phyloP scores from a whole-genome alignment of 495 filamentous ascomycete genomes.

The Neurospora sp. region DNA sequence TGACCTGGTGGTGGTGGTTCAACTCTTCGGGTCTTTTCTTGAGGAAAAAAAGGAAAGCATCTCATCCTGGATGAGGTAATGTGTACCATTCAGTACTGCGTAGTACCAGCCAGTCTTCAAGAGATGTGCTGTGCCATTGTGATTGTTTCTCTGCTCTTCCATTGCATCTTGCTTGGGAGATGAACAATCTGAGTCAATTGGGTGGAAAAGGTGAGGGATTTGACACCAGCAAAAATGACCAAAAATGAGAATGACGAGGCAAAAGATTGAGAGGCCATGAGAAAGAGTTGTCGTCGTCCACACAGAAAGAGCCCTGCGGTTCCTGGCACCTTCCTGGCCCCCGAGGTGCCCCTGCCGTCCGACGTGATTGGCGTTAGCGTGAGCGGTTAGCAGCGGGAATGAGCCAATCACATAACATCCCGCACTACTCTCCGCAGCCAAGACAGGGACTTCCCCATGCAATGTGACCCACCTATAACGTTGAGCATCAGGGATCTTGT shows the following conservation, averaged over 20 bases:
- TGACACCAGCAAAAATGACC: not conserved
- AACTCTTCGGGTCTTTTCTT: not conserved
- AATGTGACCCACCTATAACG: not conserved
- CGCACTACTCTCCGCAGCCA: constrained; percentile 12
- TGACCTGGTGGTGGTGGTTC: not conserved
- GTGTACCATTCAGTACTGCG: not conserved
- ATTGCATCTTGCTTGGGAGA: not conserved
- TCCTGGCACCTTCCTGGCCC: not conserved
- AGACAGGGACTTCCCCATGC: constrained; percentile 6
- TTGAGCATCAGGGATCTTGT: constrained; percentile 9
- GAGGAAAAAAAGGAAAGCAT: not conserved
- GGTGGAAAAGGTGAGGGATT: not conserved
- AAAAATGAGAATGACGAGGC: not conserved
- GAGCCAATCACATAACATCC: constrained; percentile 26
- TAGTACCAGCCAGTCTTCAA: not conserved
- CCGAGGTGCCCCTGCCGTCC: constrained; percentile 7
- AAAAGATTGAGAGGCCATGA: not conserved
- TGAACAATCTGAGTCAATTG: not conserved
- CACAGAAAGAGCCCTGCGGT: not conserved
- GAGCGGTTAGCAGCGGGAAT: constrained; percentile 29
- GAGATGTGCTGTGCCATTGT: not conserved
- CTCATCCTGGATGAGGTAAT: not conserved
- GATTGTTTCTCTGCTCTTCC: not conserved
- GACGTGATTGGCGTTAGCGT: constrained; percentile 32
- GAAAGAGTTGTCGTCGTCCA: not conserved